phyloP scores from a whole-genome alignment of 768 basidiomycete genomes.

The Rhodotorula graminis region DNA sequence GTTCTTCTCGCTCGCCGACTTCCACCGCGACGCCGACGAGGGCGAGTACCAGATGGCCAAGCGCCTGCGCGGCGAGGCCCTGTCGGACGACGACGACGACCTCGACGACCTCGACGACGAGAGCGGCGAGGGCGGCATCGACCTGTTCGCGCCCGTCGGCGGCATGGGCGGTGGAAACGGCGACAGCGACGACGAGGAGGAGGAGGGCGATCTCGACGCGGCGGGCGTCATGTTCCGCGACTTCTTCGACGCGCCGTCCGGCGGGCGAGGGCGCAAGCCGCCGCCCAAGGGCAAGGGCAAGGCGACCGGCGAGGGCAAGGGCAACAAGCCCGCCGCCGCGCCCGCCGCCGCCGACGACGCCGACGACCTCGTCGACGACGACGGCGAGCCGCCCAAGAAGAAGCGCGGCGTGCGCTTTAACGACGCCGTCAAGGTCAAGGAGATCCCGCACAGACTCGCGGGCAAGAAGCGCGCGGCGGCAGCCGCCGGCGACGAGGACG shows the following conservation, averaged over 20 bases:
- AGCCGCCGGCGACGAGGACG: slow-evolving; percentile 33
- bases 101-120: slow-evolving; percentile 55
- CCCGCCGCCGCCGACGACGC: background rate
- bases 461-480: slow-evolving; percentile 7
- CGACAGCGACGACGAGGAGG: slow-evolving; percentile 50
- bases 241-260: slow-evolving; percentile 64
- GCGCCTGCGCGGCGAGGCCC: slow-evolving; percentile 58
- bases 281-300: slow-evolving; percentile 7
- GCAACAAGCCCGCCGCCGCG: slow-evolving; percentile 3
- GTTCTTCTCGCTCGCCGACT: slow-evolving; percentile 81
- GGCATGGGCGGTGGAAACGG: slow-evolving; percentile 36
- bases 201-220: slow-evolving; percentile 45
- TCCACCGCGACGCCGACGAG: slow-evolving; percentile 79
- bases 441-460: slow-evolving; percentile 54
- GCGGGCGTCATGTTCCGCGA: slow-evolving; percentile 58
- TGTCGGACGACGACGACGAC: slow-evolving; percentile 44
- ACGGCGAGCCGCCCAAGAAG: background rate
- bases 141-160: slow-evolving; percentile 63
- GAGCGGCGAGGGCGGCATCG: slow-evolving; percentile 51
- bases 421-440: slow-evolving; percentile 74
- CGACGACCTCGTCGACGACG: background rate
- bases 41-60: slow-evolving; percentile 57
- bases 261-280: background rate
- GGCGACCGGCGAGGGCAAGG: background rate
- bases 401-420: slow-evolving; percentile 65